Percentiles rank a stretch among this genome's conserved stretches.
Evolutionary conservation across 441 rosid genomes (phyloP).

Genomic region (Melastoma candidum): DNA sequence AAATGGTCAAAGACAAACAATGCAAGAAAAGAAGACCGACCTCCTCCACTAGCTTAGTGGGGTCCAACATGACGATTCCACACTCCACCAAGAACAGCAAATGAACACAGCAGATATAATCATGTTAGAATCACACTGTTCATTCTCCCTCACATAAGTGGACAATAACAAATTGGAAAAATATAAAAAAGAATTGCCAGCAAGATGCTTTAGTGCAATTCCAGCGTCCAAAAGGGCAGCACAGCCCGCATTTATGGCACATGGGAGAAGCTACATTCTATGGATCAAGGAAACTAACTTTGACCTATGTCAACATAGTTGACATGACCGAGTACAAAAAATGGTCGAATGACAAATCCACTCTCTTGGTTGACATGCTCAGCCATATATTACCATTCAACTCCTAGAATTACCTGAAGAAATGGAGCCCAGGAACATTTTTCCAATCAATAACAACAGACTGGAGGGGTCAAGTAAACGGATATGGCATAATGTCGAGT

Average conservation of each 20-base stretch:
- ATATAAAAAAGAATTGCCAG: slow-evolving; percentile 34
- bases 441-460: no score
- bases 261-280: slow-evolving; percentile 57
- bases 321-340: no score
- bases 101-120: slow-evolving; percentile 56
- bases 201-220: slow-evolving; percentile 89
- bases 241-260: slow-evolving; percentile 93
- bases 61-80: slow-evolving; percentile 62
- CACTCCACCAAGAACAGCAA: slow-evolving; percentile 64
- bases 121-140: slow-evolving; percentile 6
- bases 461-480: no score
- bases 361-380: no score
- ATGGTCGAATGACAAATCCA: no score
- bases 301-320: no score
- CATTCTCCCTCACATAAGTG: slow-evolving; percentile 3
- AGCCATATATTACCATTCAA: no score
- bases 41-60: slow-evolving; percentile 84
- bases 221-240: slow-evolving; percentile 97
- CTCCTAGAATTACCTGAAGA: no score
- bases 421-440: no score
- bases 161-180: slow-evolving; percentile 1
- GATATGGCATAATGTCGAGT: no score
- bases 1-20: not conserved
- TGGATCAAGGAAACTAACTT: slow-evolving; percentile 30
- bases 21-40: slow-evolving; percentile 20